Base-by-base conservation (phyloP, 2,329 filamentous ascomycete species). In the Leptographium lundbergii region DNA sequence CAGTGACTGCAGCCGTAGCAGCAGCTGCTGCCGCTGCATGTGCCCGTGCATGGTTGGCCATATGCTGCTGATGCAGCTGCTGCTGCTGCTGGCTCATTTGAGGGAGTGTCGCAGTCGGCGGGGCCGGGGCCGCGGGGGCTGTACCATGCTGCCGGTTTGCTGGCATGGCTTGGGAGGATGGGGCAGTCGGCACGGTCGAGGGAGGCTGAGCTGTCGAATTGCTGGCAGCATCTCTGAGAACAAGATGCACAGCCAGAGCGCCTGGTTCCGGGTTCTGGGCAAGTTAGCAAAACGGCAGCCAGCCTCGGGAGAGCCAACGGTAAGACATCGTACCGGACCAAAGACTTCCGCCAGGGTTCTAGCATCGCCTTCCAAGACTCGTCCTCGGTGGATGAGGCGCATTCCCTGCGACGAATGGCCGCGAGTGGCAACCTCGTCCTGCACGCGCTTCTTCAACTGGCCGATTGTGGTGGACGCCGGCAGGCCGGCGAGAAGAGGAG, bases 321-420 rank as follows among this genome's bases (percentile, higher is more conserved):
- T 6, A 7, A 7, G 17, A 7, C 25, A 47, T 51, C 62, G 4
- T 58, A 65, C 63, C 34, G 59, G 42, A 24, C 62, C 62, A 45
- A 65, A 63, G 9, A 65, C 59, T 0, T 59, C 57, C 1, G 34
- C 39, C 17, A 65, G 57, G 19, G 60, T 62, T 45, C 50, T 55
- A 3, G 39, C 48, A 25, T 63, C 59, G 2, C 11, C 29, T 7
- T 63, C 61, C 11, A 65, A 19, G 22, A 65, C 55, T 1, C 62
- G 62, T 17, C 63, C 63, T 0, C 59, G 60, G 54, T 63, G 62
- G n/a, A 65, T 65, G 25, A 64, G 29, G 0, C 63, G 61, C 52
- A 64, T 55, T 32, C 60, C 62, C 13, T 22, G 14, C 19, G 47
- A 7, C 14, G 59, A 59, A 39, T 52, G 59, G 11, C 45, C 53